A percentile compares a stretch with the other conserved stretches of the same genome.
These are phyloP conservation scores for Salix suchowensis DNA, from an alignment of 345 rosid species.

Conservation along the genomic window DNA sequence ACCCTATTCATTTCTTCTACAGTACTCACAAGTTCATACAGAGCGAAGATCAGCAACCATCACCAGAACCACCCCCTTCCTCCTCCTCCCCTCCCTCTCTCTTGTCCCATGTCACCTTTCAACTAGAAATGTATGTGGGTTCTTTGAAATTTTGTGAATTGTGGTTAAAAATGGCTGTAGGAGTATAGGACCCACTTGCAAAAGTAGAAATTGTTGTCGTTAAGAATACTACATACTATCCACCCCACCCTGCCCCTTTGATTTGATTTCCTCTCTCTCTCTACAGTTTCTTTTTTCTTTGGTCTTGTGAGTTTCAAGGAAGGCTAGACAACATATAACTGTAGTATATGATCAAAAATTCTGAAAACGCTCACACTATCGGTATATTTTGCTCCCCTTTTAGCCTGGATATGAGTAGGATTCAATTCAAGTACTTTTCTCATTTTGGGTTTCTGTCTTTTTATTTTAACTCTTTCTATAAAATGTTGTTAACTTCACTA, in stretches of 20 bases:
- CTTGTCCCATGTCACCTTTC: conserved; percentile 1
- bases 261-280: background rate
- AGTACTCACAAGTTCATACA: background rate
- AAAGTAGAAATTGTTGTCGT: conserved; percentile 4
- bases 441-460: conserved; percentile 1
- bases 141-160: conserved; percentile 37
- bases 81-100: background rate
- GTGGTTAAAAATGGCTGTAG: conserved; percentile 33
- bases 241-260: background rate
- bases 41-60: background rate
- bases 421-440: conserved; percentile 26
- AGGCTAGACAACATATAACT: background rate
- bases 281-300: no score
- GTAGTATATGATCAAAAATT: background rate
- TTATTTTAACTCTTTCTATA: background rate
- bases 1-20: background rate
- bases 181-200: conserved; percentile 29
- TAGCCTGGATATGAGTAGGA: conserved; percentile 26
- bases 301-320: background rate
- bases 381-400: conserved; percentile 3
- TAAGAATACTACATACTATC: conserved; percentile 21
- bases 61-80: background rate
- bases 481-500: background rate
- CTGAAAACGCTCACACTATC: conserved; percentile 10
- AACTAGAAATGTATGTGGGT: conserved; percentile 18